A percentile compares a stretch with the other conserved stretches of the same genome.
Evolutionary conservation across 208 protist genomes (phyloP).

Genomic region (Acanthamoeba culbertsoni): DNA sequence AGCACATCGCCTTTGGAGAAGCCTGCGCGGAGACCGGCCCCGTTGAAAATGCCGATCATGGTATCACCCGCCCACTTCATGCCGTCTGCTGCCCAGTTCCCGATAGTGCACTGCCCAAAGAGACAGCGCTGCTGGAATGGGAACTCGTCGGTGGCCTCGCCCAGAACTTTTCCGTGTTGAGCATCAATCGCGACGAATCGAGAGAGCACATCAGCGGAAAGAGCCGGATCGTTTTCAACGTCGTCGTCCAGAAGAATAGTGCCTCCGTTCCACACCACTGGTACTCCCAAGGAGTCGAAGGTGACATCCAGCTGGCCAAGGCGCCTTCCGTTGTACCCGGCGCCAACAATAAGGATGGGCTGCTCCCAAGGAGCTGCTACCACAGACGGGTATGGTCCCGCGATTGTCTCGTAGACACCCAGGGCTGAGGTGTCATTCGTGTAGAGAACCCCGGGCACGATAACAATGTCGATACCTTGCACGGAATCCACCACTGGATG

Average conservation of each 20-base stretch:
- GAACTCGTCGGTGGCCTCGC: not conserved
- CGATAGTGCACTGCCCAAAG: conserved; percentile 22
- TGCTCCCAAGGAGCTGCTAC: not conserved
- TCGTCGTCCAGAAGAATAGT: not conserved
- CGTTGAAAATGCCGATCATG: not conserved
- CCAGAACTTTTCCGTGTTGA: not conserved
- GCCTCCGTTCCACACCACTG: not conserved
- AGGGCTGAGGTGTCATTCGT: not conserved
- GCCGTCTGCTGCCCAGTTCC: not conserved
- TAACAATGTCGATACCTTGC: not conserved
- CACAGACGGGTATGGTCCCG: not conserved
- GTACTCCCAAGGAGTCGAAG: not conserved
- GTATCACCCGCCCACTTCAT: not conserved
- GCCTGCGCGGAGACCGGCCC: not conserved
- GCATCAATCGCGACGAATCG: not conserved
- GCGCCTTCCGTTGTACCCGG: not conserved
- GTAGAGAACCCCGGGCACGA: not conserved
- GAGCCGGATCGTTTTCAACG: not conserved
- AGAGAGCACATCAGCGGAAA: not conserved
- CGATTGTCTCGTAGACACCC: not conserved
- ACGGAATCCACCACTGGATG: not conserved
- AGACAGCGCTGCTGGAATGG: not conserved
- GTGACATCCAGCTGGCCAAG: not conserved
- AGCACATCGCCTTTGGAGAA: not conserved
- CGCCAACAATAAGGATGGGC: not conserved